These are phyloP conservation scores for Rhodotorula taiwanensis DNA, from an alignment of 768 basidiomycete species.

Conservation along the genomic window DNA sequence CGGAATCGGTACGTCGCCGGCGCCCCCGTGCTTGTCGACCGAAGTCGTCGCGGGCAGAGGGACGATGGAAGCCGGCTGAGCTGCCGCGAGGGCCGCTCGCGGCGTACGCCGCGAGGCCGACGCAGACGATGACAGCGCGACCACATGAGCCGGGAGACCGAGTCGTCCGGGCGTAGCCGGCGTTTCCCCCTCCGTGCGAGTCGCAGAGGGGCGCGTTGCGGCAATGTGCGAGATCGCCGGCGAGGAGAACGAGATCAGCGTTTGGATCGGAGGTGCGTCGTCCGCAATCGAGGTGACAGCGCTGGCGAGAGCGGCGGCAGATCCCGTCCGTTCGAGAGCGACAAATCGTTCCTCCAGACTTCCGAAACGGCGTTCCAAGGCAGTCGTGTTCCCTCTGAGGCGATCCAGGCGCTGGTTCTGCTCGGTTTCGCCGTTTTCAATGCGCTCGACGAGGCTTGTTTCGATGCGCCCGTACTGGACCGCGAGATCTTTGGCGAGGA, in stretches of 20 bases:
- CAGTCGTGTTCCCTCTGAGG: no score
- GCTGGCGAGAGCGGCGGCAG: not conserved
- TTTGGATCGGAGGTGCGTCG: slow-evolving; percentile 5
- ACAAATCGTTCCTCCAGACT: not conserved
- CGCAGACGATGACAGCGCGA: not conserved
- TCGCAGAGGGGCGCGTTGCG: not conserved
- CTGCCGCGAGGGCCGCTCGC: not conserved
- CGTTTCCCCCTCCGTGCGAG: not conserved
- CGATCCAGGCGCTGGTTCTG: not conserved
- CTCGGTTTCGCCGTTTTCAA: no score
- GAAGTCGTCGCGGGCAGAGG: not conserved
- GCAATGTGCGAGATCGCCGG: slow-evolving; percentile 7
- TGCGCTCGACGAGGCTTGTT: not conserved
- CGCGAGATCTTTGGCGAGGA: no score
- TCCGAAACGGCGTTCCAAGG: no score
- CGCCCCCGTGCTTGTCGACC: slow-evolving; percentile 21
- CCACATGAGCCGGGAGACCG: slow-evolving; percentile 12
- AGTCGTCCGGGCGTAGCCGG: not conserved
- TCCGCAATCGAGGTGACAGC: not conserved
- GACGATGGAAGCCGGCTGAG: not conserved
- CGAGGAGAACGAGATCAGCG: slow-evolving; percentile 8
- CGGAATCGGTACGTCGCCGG: slow-evolving; percentile 10
- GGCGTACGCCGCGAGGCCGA: slow-evolving; percentile 1
- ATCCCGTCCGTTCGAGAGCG: no score
- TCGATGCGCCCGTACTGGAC: not conserved